These are phyloP conservation scores for Fusarium equiseti DNA, from an alignment of 2,329 filamentous ascomycete genomes.

Conservation along the genomic window DNA sequence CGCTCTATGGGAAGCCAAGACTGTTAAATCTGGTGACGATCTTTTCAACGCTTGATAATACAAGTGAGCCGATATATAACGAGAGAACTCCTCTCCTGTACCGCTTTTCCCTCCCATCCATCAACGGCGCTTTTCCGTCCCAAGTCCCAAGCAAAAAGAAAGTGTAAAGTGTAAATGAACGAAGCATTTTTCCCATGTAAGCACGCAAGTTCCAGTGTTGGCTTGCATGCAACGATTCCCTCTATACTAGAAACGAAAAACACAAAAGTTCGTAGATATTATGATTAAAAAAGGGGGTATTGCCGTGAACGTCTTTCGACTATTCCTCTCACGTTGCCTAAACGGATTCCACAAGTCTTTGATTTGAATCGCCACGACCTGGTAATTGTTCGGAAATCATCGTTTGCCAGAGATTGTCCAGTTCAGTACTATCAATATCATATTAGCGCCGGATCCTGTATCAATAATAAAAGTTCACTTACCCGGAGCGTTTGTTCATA, in stretches of 20 bases:
- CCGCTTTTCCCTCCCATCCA: slow-evolving; percentile 6
- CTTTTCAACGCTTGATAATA: neutral
- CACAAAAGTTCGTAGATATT: neutral
- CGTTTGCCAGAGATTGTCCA: slow-evolving; percentile 53
- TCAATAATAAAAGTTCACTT: slow-evolving; percentile 43
- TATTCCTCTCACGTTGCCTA: neutral
- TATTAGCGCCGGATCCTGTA: slow-evolving; percentile 29
- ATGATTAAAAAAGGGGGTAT: slow-evolving; percentile 3
- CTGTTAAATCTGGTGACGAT: neutral
- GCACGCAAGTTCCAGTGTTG: slow-evolving; percentile 43
- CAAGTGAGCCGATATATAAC: slow-evolving; percentile 6
- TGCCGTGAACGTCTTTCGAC: neutral
- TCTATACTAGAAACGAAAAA: slow-evolving; percentile 31
- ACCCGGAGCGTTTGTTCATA: slow-evolving; percentile 57
- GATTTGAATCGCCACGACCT: slow-evolving; percentile 46
- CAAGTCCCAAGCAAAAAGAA: slow-evolving; percentile 14
- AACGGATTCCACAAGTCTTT: slow-evolving; percentile 45
- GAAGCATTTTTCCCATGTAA: slow-evolving; percentile 22
- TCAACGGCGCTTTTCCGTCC: slow-evolving; percentile 28
- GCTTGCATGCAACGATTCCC: slow-evolving; percentile 36
- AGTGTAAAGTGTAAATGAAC: slow-evolving; percentile 7
- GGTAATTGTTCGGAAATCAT: slow-evolving; percentile 53
- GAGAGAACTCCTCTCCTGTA: slow-evolving; percentile 20
- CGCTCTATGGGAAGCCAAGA: neutral
- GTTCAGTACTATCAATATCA: slow-evolving; percentile 48